phyloP scores from a whole-genome alignment of 148 eudicot species.

The Chenopodium quinoa region DNA sequence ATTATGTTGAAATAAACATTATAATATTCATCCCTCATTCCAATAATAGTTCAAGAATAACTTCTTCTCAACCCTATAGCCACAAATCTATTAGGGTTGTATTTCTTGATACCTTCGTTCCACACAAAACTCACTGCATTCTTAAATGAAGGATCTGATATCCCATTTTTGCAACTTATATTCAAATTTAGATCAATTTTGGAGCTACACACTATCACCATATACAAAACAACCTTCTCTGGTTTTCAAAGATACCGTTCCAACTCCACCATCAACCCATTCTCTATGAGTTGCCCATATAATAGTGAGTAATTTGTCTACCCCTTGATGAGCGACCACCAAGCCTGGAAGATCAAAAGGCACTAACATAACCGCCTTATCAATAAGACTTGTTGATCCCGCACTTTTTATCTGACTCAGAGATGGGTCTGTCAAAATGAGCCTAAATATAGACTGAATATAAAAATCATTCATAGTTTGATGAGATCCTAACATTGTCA shows the following conservation, averaged over 20 bases:
- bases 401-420: neutral
- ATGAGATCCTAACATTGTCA: constrained; percentile 45
- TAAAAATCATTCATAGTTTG: constrained; percentile 46
- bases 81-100: constrained; percentile 78
- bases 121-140: constrained; percentile 50
- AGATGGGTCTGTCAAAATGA: constrained; percentile 35
- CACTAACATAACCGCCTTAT: constrained; percentile 57
- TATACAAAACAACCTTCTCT: constrained; percentile 65
- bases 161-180: constrained; percentile 44
- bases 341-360: constrained; percentile 71
- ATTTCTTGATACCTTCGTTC: constrained; percentile 49
- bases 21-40: constrained; percentile 74
- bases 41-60: constrained; percentile 63
- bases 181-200: constrained; percentile 28
- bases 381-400: constrained; percentile 32
- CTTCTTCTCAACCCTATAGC: constrained; percentile 68
- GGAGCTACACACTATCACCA: constrained; percentile 17
- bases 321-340: constrained; percentile 46
- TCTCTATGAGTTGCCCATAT: constrained; percentile 20
- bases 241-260: constrained; percentile 57
- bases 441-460: constrained; percentile 62
- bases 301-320: constrained; percentile 34
- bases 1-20: constrained; percentile 64
- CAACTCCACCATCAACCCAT: constrained; percentile 52
- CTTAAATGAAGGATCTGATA: constrained; percentile 29